phyloP scores from a whole-genome alignment of 23 red algal species.

The Cyanidioschyzon merolae region DNA sequence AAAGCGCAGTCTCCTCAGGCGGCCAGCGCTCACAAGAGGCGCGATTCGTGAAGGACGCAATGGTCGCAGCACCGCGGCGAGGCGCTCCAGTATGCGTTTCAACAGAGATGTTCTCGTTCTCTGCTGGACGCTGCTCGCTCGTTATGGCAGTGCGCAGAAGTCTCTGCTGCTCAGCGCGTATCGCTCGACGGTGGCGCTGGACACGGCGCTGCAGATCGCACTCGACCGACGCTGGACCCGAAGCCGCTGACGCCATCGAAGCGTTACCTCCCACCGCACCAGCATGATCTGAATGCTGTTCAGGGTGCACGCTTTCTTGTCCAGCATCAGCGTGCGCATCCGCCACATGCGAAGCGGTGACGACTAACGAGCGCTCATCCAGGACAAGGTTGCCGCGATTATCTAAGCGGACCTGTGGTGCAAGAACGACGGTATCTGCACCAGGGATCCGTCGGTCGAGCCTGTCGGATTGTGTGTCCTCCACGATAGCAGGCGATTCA shows the following conservation, averaged over 20 bases:
- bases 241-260: constrained; percentile 24
- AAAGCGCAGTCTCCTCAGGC: constrained; percentile 52
- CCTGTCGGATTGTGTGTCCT: too few relatives aligned
- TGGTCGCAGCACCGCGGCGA: neutral
- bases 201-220: neutral
- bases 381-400: constrained; percentile 72
- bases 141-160: neutral
- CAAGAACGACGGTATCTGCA: constrained; percentile 22
- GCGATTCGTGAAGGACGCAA: constrained; percentile 45
- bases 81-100: neutral
- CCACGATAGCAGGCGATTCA: too few relatives aligned
- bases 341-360: constrained; percentile 16
- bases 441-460: too few relatives aligned
- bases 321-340: neutral
- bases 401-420: constrained; percentile 66
- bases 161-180: neutral
- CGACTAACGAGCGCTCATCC: constrained; percentile 50
- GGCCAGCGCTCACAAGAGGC: constrained; percentile 41
- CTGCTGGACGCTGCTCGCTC: too few relatives aligned
- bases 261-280: constrained; percentile 16
- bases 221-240: neutral
- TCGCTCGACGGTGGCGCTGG: neutral
- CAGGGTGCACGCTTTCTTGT: too few relatives aligned
- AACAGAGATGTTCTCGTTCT: too few relatives aligned
- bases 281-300: neutral